Evolutionary conservation across 2,329 filamentous ascomycete species (phyloP).

Genomic region (Ceratocystis cacaofunesta): DNA sequence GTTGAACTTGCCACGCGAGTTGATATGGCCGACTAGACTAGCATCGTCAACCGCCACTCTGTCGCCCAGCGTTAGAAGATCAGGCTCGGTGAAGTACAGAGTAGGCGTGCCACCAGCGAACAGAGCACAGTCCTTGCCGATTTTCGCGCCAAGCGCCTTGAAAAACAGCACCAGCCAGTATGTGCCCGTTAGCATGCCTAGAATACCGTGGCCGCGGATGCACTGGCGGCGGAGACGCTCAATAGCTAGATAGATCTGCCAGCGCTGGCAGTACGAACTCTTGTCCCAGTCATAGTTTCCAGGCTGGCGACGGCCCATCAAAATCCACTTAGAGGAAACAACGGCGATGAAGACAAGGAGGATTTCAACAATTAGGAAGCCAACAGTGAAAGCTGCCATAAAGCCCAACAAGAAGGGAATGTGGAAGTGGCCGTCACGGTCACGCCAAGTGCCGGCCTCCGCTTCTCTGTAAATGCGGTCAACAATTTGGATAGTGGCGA

Average conservation of each 20-base stretch:
- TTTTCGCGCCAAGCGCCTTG: constrained; percentile 36
- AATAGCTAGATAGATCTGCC: constrained; percentile 39
- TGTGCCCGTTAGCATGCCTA: constrained; percentile 39
- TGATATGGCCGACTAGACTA: constrained; percentile 41
- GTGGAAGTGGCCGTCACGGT: constrained; percentile 21
- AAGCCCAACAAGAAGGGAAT: constrained; percentile 28
- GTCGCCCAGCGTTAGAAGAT: constrained; percentile 38
- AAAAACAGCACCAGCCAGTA: constrained; percentile 39
- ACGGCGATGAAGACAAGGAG: constrained; percentile 28
- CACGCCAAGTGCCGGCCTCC: constrained; percentile 15
- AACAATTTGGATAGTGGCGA: constrained; percentile 34
- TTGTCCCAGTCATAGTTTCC: constrained; percentile 45
- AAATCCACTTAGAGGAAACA: constrained; percentile 36
- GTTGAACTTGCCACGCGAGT: constrained; percentile 41
- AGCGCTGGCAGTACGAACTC: constrained; percentile 41
- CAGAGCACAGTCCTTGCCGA: constrained; percentile 40
- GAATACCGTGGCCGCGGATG: constrained; percentile 35
- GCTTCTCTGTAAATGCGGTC: constrained; percentile 23
- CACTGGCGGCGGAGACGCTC: constrained; percentile 36
- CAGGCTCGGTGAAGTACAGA: constrained; percentile 42
- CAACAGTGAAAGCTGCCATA: constrained; percentile 27
- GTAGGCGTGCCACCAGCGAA: constrained; percentile 38
- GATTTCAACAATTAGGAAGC: constrained; percentile 30
- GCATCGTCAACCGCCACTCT: constrained; percentile 40
- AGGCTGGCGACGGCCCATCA: constrained; percentile 35